Percentiles rank a stretch among this genome's conserved stretches.
Conservation (phyloP, 495 filamentous ascomycete genomes). For the Penicillium subrubescens region DNA sequence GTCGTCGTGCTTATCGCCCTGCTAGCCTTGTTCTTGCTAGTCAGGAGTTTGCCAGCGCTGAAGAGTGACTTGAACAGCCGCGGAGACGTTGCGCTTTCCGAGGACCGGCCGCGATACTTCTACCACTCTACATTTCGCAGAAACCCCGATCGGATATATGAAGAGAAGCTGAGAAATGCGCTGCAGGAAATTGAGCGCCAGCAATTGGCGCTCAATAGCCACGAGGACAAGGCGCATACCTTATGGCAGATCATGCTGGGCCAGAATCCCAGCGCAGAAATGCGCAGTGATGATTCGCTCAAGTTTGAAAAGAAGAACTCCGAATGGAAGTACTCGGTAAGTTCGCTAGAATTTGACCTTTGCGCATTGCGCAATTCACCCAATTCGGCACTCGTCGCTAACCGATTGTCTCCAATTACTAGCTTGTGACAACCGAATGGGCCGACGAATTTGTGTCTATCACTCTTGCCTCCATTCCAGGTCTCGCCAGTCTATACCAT, state of each 20-base stretch:
- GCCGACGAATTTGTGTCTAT: constrained; percentile 35
- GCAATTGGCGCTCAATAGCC: constrained; percentile 9
- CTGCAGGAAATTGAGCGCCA: constrained; percentile 30
- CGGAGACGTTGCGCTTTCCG: constrained; percentile 9
- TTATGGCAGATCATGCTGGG: constrained; percentile 43
- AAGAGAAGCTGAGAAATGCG: constrained; percentile 27
- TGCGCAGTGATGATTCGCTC: constrained; percentile 31
- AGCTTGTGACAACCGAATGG: constrained; percentile 35
- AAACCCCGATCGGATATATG: constrained; percentile 33
- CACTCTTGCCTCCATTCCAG: constrained; percentile 32
- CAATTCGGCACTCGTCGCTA: not conserved
- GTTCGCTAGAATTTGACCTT: not conserved
- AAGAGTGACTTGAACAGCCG: constrained; percentile 5
- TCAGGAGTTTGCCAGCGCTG: constrained; percentile 8
- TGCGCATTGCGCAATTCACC: not conserved
- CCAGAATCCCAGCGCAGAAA: constrained; percentile 5
- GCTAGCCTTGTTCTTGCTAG: constrained; percentile 11
- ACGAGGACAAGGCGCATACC: constrained; percentile 18
- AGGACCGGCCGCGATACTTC: constrained; percentile 31
- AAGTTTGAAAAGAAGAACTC: constrained; percentile 33
- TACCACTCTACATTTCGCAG: constrained; percentile 36
- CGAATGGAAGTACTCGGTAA: constrained; percentile 38
- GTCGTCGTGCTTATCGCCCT: constrained; percentile 12
- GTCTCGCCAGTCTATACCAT: constrained; percentile 31
- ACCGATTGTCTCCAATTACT: not conserved